Base-by-base conservation (phyloP, 352 stramenopile genomes). In the Phytophthora syringae region DNA sequence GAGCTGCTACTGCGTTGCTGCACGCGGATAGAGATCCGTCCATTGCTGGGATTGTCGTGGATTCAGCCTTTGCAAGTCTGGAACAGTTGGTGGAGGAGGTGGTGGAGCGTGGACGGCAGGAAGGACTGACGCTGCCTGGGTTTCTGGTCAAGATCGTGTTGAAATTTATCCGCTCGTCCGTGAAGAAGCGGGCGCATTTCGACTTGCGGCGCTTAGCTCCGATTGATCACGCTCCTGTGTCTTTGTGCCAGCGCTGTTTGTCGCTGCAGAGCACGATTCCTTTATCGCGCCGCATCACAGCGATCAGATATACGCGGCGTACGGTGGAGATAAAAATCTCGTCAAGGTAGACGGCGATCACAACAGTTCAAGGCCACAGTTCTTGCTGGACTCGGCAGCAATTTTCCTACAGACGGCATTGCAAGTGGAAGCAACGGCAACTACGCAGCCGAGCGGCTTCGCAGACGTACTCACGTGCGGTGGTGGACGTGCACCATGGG, bases 261-360 rank as follows among this genome's bases (percentile, higher is more conserved):
- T 95, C 5, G 96, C 96, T 4, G 98, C 91, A 6, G 86, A 97
- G 51, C 86, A 97, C 44, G 98, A 99, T 79, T 90, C 98, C 42
- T 99, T 99, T 72, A 92, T 98, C 36, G 75, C 64, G 7, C 86
- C 89, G 11, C 86, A 97, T 51, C 93, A 98, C 57, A 95, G 84
- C 47, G 82, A 92, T 37, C 75, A 86, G 55, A 76, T 94, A 12
- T 93, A 79, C 73, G 84, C 72, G 15, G 82, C 87, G 42, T 99
- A 99, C 67, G 97, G 92, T 1, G 98, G 97, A 13, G 97, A 99
- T 79, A 99, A 99, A 72, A 99, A 99, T 67, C 72, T 99, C 3
- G 94, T 99, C 11, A 92, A 99, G 51, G 97, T 99, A 5, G 88
- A 98, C 48, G 97, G 97, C 34, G 97, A 99, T 74, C 98, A 99